Conservation (phyloP, 2,329 filamentous ascomycete species). For the Paradendryphiella salina region DNA sequence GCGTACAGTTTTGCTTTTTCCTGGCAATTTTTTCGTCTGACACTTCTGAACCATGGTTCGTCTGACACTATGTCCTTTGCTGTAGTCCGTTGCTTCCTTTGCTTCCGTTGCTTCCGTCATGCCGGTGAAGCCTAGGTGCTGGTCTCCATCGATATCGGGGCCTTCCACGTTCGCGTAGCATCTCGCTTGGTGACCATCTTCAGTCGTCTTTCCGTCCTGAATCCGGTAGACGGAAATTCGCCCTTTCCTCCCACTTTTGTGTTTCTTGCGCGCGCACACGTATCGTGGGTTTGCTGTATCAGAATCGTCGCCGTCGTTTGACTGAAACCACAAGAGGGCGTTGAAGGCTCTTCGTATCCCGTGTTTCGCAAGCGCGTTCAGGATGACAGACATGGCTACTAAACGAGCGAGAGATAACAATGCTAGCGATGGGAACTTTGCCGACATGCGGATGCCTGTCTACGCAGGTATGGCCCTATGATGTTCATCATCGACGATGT, state of each 20-base stretch:
- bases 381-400: not conserved
- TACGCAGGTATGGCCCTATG: no score
- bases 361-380: not conserved
- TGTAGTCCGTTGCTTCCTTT: not conserved
- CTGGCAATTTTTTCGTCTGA: not conserved
- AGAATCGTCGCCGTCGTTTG: not conserved
- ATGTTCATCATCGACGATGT: not conserved
- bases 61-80: not conserved
- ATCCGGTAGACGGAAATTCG: constrained; percentile 2
- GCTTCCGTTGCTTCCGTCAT: not conserved
- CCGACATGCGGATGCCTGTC: not conserved
- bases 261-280: constrained; percentile 1
- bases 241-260: constrained; percentile 1
- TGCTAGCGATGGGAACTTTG: not conserved
- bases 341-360: constrained; percentile 1
- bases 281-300: not conserved
- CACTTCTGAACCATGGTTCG: not conserved
- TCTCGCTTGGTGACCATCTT: not conserved
- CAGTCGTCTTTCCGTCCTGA: not conserved
- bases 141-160: not conserved
- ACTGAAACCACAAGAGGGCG: not conserved
- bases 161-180: constrained; percentile 2
- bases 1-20: not conserved
- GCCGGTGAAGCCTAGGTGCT: not conserved
- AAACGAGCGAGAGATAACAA: not conserved